Evolutionary conservation across 495 filamentous ascomycete species (phyloP).

Genomic region (Penicillium silybi): DNA sequence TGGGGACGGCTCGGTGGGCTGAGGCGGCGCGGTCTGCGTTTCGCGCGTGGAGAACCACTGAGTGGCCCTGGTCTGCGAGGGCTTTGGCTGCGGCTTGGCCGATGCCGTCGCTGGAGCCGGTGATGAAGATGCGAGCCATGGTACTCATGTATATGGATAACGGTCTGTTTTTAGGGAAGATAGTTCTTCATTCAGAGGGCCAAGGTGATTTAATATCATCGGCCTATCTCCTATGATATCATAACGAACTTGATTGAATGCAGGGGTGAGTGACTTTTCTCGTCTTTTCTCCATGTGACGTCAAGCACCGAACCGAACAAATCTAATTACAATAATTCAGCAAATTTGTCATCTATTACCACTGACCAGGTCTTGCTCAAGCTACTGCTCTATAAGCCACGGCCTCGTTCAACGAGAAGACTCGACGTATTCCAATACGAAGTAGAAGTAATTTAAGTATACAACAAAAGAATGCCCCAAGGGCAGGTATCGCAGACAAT

Average conservation of each 20-base stretch:
- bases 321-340: too few relatives aligned
- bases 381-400: background rate
- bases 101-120: slow-evolving; percentile 46
- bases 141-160: background rate
- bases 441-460: background rate
- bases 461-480: slow-evolving; percentile 1
- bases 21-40: slow-evolving; percentile 45
- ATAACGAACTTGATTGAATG: background rate
- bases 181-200: background rate
- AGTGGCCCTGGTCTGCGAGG: slow-evolving; percentile 49
- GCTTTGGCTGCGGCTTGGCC: slow-evolving; percentile 48
- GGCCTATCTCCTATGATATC: background rate
- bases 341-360: too few relatives aligned
- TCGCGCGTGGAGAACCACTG: slow-evolving; percentile 55
- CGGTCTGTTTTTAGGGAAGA: too few relatives aligned
- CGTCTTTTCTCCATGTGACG: background rate
- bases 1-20: slow-evolving; percentile 42
- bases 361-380: too few relatives aligned
- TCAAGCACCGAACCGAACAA: background rate
- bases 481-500: slow-evolving; percentile 1
- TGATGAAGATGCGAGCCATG: slow-evolving; percentile 57
- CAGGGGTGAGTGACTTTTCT: background rate
- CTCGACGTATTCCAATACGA: background rate
- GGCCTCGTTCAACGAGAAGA: background rate
- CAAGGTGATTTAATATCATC: background rate